Evolutionary conservation across 176 grass and related monocot species (phyloP).

Genomic region (Cenchrus americanus): DNA sequence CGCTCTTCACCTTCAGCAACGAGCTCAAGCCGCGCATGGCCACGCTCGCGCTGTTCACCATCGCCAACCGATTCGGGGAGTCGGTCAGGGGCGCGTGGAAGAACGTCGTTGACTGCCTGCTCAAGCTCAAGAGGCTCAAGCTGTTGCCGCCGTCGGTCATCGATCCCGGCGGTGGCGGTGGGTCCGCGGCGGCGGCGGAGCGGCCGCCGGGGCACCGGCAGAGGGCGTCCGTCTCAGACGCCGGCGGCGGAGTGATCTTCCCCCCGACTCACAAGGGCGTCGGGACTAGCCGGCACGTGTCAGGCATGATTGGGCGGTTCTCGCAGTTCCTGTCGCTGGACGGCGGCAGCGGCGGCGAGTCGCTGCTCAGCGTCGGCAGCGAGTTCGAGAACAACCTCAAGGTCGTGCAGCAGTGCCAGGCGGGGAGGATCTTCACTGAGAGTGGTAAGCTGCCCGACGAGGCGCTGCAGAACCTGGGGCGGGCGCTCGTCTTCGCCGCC

Average conservation of each 20-base stretch:
- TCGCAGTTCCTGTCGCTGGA: slow-evolving; percentile 91
- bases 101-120: slow-evolving; percentile 85
- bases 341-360: slow-evolving; percentile 37
- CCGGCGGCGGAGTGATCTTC: slow-evolving; percentile 58
- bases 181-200: background rate
- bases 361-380: slow-evolving; percentile 66
- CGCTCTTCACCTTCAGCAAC: slow-evolving; percentile 85
- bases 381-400: slow-evolving; percentile 95
- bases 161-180: slow-evolving; percentile 40
- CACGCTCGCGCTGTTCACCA: slow-evolving; percentile 86
- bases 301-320: slow-evolving; percentile 87
- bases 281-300: slow-evolving; percentile 63
- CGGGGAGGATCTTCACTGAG: slow-evolving; percentile 78
- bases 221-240: background rate
- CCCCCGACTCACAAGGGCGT: slow-evolving; percentile 60
- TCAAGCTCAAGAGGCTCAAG: slow-evolving; percentile 94
- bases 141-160: slow-evolving; percentile 64
- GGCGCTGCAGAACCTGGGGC: slow-evolving; percentile 74
- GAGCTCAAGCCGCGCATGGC: slow-evolving; percentile 89
- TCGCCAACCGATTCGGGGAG: slow-evolving; percentile 87
- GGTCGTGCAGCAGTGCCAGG: slow-evolving; percentile 87
- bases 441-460: slow-evolving; percentile 81
- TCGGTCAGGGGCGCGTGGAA: slow-evolving; percentile 76
- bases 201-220: slow-evolving; percentile 23
- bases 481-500: slow-evolving; percentile 75